These are phyloP conservation scores for Phytophthora sp. DNA, from an alignment of 352 stramenopile species.

Conservation along the genomic window DNA sequence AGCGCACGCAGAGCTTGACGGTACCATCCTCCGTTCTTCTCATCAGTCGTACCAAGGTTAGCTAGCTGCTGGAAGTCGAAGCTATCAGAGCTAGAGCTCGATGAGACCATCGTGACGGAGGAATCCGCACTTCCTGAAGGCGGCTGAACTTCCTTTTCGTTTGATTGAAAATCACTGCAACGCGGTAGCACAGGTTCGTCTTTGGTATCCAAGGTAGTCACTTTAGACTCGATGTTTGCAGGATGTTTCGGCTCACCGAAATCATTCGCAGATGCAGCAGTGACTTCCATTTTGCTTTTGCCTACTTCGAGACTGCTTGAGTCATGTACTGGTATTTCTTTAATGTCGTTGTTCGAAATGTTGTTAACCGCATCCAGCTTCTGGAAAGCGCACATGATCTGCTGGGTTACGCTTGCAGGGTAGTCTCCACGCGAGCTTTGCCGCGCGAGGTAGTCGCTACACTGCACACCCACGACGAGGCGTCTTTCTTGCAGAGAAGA, in stretches of 20 bases:
- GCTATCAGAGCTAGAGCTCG: neutral
- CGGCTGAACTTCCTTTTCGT: too few species aligned
- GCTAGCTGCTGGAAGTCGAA: constrained; percentile 50
- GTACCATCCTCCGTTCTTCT: constrained; percentile 37
- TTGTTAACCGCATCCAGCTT: neutral
- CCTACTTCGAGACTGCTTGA: neutral
- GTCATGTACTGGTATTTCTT: neutral
- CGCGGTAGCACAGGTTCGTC: neutral
- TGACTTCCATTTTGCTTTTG: neutral
- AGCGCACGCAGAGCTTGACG: constrained; percentile 45
- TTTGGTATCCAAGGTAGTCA: neutral
- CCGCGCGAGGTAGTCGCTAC: constrained; percentile 9
- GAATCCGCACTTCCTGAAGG: too few species aligned
- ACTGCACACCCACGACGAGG: constrained; percentile 5
- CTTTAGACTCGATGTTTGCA: neutral
- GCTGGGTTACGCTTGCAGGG: neutral
- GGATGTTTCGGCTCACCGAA: neutral
- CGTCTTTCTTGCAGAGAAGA: constrained; percentile 16
- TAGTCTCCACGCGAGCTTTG: neutral
- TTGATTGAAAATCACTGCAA: too few species aligned
- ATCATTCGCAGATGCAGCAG: neutral
- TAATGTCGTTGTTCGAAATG: neutral
- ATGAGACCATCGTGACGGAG: too few species aligned
- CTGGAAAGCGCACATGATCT: constrained; percentile 14
- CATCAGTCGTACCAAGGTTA: constrained; percentile 22